These are phyloP conservation scores for Arthrinium phaeospermum DNA, from an alignment of 2,329 filamentous ascomycete genomes.

Conservation along the genomic window DNA sequence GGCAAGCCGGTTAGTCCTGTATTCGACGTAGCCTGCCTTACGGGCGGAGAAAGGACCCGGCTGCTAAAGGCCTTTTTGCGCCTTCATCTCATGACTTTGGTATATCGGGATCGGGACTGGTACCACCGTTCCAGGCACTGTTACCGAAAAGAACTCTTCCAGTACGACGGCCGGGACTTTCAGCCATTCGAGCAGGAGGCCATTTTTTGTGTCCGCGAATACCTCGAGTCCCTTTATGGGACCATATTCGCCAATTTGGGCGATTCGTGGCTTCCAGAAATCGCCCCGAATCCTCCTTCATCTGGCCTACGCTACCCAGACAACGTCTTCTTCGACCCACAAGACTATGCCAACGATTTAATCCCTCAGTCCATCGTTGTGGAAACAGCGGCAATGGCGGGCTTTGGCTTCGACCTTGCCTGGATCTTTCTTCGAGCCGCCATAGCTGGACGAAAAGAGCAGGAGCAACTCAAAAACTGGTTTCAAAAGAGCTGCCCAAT, in stretches of 20 bases:
- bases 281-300: not conserved
- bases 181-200: not conserved
- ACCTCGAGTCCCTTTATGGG: not conserved
- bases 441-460: not conserved
- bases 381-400: not conserved
- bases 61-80: not conserved
- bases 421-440: not conserved
- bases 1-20: not conserved
- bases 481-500: not conserved
- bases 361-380: accelerated
- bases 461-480: not conserved
- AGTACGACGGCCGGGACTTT: not conserved
- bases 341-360: not conserved
- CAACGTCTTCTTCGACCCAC: not conserved
- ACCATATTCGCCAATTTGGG: not conserved
- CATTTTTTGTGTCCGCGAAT: not conserved
- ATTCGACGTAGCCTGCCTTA: not conserved
- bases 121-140: too few species aligned
- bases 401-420: not conserved
- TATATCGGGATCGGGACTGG: not conserved
- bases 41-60: not conserved
- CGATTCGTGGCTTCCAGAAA: not conserved
- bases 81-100: not conserved
- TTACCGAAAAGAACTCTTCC: not conserved
- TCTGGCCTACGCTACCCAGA: not conserved